Conservation (phyloP, 805 yeast species). For the Zygotorulaspora chibaensis region DNA sequence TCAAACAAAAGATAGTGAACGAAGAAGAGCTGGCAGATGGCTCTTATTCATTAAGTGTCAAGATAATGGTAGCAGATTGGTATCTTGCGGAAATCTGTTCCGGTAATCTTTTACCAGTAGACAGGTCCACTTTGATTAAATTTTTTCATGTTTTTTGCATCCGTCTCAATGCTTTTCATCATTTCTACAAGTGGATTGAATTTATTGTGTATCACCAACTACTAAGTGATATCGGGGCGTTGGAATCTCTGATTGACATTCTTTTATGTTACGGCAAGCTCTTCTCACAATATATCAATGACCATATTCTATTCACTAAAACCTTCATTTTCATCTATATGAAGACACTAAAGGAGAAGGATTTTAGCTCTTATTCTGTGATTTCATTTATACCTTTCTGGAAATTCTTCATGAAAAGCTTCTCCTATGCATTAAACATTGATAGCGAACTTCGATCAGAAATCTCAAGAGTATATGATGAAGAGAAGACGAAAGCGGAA, state of each 20-base stretch:
- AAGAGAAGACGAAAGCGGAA: constrained; percentile 27
- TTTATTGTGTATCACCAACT: constrained; percentile 32
- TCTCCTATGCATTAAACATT: constrained; percentile 26
- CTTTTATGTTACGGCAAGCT: constrained; percentile 28
- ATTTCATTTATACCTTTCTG: constrained; percentile 31
- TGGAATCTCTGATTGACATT: constrained; percentile 31
- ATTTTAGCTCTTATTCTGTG: constrained; percentile 22
- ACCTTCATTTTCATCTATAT: constrained; percentile 28
- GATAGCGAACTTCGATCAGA: constrained; percentile 29
- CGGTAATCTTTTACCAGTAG: constrained; percentile 23
- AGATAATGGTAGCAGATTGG: constrained; percentile 47
- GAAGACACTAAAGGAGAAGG: constrained; percentile 23
- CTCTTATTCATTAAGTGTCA: constrained; percentile 40
- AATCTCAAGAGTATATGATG: constrained; percentile 27
- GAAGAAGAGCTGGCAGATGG: constrained; percentile 19
- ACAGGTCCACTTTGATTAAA: constrained; percentile 17
- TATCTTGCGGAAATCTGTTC: constrained; percentile 41
- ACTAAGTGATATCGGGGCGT: constrained; percentile 25
- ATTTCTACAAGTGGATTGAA: constrained; percentile 35
- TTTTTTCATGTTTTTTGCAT: constrained; percentile 25
- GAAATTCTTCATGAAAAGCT: constrained; percentile 33
- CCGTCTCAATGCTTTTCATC: constrained; percentile 28
- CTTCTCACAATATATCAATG: constrained; percentile 38
- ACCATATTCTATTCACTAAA: constrained; percentile 35
- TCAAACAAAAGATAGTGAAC: constrained; percentile 23